Evolutionary conservation across 345 rosid genomes (phyloP), one percentile per base, ranked within the genome.

Genomic region (Diplotaxis tenuifolia): DNA sequence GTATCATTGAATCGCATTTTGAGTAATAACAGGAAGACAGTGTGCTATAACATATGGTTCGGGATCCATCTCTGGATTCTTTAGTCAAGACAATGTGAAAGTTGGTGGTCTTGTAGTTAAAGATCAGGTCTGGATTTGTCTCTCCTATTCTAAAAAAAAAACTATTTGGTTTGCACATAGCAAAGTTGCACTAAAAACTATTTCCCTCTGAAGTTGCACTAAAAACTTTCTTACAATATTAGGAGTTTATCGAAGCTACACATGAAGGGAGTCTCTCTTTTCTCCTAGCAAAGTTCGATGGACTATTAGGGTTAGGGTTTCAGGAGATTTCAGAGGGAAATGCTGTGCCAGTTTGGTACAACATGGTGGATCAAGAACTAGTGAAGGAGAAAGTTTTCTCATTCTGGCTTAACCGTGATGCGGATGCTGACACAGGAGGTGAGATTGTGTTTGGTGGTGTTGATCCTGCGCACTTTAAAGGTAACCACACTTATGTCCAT

Each of bases 391-490:
- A 85, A 4, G 83, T 88, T 22, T 89, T 89, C 83, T 92, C 96
- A 21, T 85, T 89, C 80, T 92, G 96, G 96, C 82, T 92, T 49
- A 89, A 83, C 81, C 82, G 84, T 23, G 70, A 89, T 82, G 75
- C 86, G 1, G 60, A 73, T 19, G 83, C 81, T 15, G 58, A 16
- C 31, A 79, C 70, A 14, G 96, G 96, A 57, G 96, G 97, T 6
- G 92, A 92, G 80, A 81, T 92, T 78, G 96, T 92, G 56, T 88
- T 92, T 69, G 97, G 97, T 0, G 96, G 97, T 62, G 81, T 84
- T 72, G 94, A 92, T 61, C 53, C 72, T 16, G 79, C 78, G 2
- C 96, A 88, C 65, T 89, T 55, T 19, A 85, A 70, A 69, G 97
- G 97, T 40, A 82, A 86, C 71, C 97, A 91, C 69, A 84, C 87